Evolutionary conservation across 73 alveolate genomes (phyloP), one percentile per base, ranked within the genome.

Genomic region (Paramecium sonneborni): DNA sequence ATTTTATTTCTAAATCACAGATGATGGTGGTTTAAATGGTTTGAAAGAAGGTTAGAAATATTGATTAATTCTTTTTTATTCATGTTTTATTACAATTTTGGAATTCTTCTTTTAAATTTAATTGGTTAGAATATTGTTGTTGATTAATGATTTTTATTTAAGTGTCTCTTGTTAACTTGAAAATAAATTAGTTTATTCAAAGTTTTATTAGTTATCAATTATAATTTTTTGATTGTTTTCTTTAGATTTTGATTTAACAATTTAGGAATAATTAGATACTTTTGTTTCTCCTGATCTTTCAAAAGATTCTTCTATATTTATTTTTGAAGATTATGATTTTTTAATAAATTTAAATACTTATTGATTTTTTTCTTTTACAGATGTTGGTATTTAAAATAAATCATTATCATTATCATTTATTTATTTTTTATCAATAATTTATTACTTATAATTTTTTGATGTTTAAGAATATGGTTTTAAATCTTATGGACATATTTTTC

Each of bases 21-120:
- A 62, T 24, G 84, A 24, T 1, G 86, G 86, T n/a, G 86, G 30
- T 38, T 70, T 70, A 6, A 70, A 70, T 30, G 86, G 86, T 70
- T 72, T 72, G 37, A 72, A 35, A 5, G 52, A 35, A 37, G 86
- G 57, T 72, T 72, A 7, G 57, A 72, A 72, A 72, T 35, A 72
- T 72, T 32, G 10, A 72, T 72, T 37, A 3, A 72, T 34, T 21
- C 10, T 72, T 72, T 72, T 32, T 18, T 72, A 72, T 72, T 72
- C 32, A 38, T 35, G 15, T 20, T 72, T 72, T 4, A 62, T 26
- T 2, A 62, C 24, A 62, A 62, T 62, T 32, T 62, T 62, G 12
- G 39, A 3, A 52, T 14, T 3, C 24, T 26, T 62, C 44, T 62
- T 62, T 62, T 62, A 23, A 30, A 23, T 30, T 32, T 62, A 24